These are phyloP conservation scores for Mrakiaceae sp. DNA, from an alignment of 1,284 basidiomycete genomes.

Conservation along the genomic window DNA sequence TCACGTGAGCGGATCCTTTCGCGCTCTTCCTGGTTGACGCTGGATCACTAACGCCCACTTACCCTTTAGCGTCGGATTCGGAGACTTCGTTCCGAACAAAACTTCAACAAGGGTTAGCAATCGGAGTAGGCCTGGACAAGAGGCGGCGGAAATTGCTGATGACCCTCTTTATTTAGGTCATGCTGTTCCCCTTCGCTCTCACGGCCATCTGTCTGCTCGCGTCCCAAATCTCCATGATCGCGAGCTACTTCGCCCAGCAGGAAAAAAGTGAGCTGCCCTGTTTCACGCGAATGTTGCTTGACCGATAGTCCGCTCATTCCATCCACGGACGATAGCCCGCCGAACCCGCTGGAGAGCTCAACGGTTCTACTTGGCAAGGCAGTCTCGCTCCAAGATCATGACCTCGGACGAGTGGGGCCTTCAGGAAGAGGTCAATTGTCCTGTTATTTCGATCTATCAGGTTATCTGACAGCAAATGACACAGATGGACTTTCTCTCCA, in stretches of 20 bases:
- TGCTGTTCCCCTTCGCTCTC: constrained; percentile 23
- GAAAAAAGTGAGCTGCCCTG: constrained; percentile 25
- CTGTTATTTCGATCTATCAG: too few relatives aligned
- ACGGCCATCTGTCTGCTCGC: constrained; percentile 19
- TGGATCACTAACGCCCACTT: too few relatives aligned
- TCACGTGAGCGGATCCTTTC: background rate
- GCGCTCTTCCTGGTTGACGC: too few relatives aligned
- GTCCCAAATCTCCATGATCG: constrained; percentile 32
- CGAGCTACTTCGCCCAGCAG: constrained; percentile 31
- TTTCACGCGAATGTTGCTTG: background rate
- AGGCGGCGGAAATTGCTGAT: too few relatives aligned
- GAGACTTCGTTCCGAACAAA: constrained; percentile 16
- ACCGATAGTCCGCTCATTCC: background rate
- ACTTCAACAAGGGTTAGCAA: constrained; percentile 10
- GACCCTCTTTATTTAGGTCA: constrained; percentile 1
- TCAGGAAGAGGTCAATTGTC: background rate
- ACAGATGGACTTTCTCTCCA: background rate
- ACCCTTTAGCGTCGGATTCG: constrained; percentile 16
- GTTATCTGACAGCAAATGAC: too few relatives aligned
- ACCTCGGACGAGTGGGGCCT: constrained; percentile 5
- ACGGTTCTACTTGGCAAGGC: background rate
- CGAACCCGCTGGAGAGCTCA: constrained; percentile 2
- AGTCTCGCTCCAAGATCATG: background rate
- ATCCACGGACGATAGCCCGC: background rate
- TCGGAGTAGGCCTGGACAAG: too few relatives aligned